Conservation (phyloP, 768 basidiomycete genomes). For the Boletellus emodensis region DNA sequence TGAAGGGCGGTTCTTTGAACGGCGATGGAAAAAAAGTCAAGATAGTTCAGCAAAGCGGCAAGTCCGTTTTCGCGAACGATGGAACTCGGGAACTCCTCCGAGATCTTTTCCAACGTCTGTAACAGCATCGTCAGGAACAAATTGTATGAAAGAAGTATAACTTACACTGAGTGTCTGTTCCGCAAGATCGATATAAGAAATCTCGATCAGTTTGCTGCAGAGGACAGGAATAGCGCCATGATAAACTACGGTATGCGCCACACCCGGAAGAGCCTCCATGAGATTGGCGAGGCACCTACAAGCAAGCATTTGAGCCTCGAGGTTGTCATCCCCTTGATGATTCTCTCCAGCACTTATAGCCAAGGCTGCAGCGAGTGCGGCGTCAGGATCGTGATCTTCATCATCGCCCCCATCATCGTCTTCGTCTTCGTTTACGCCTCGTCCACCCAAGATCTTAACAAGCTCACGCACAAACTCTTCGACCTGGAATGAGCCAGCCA, state of each 20-base stretch:
- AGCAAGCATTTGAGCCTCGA: conserved; percentile 93
- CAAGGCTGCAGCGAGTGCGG: conserved; percentile 81
- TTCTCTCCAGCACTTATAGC: conserved; percentile 72
- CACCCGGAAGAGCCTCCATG: conserved; percentile 98
- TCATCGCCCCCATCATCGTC: conserved; percentile 68
- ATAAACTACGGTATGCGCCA: conserved; percentile 96
- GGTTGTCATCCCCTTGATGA: conserved; percentile 78
- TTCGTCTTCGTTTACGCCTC: conserved; percentile 65
- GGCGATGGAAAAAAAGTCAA: conserved; percentile 98
- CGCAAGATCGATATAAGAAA: conserved; percentile 96
- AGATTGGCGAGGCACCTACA: conserved; percentile 96
- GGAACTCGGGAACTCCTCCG: conserved; percentile 92
- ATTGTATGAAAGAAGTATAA: conserved; percentile 17
- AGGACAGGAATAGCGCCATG: conserved; percentile 98
- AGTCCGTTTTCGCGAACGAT: conserved; percentile 96
- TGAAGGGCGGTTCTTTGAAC: conserved; percentile 96
- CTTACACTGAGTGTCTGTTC: conserved; percentile 97
- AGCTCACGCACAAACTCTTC: conserved; percentile 91
- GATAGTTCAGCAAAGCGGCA: conserved; percentile 86
- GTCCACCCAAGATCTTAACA: conserved; percentile 84
- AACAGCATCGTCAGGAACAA: conserved; percentile 14
- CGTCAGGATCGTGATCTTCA: conserved; percentile 74
- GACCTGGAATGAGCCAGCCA: conserved; percentile 93
- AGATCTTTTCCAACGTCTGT: conserved; percentile 97
- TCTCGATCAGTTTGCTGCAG: conserved; percentile 95